Evolutionary conservation across 164 flowering plant genomes (phyloP), one percentile per base, ranked within the genome.

Genomic region (Malania oleifera): DNA sequence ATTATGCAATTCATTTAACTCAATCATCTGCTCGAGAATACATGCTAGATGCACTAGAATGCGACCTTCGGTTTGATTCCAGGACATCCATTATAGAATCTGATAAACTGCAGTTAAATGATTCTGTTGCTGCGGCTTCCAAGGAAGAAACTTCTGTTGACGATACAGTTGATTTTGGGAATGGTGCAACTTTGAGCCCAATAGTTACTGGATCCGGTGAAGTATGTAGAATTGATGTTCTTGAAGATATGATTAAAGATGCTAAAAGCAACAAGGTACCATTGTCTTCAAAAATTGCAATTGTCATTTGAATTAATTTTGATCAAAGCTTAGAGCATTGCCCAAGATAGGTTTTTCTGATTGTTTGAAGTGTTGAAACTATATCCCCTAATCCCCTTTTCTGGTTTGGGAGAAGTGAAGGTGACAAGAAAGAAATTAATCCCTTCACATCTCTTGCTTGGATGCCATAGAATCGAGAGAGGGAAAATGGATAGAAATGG

Each of bases 221-320:
- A 66, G 64, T 54, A 26, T 65, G 73, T 54, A 77, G 70, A 11
- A 68, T 74, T 65, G 84, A 83, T 57, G 57, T 75, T 47, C 87
- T 93, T 64, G 96, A 87, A 39, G 80, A 81, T 31, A 63, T 75
- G 1, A 73, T 88, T 52, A 72, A 73, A 35, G 90, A 83, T 59
- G 96, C 96, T 34, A 90, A 80, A 73, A 82, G 62, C 67, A 79
- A 82, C 71, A 90, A 93, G 96, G 98, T 92, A 68, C 22, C 17
- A 17, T 23, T 29, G 15, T 17, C 2, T 29, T 40, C 23, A 14
- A 14, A n/a, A 18, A 8, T 26, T 28, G 17, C 20, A n/a, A 26
- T 15, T 23, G 38, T 5, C 54, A n/a, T 31, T 34, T 49, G 31
- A 18, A 27, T 18, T 41, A 10, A 18, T 52, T 17, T 17, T 19